These are phyloP conservation scores for Paramecium sonneborni DNA, from an alignment of 73 alveolate genomes.

Conservation along the genomic window DNA sequence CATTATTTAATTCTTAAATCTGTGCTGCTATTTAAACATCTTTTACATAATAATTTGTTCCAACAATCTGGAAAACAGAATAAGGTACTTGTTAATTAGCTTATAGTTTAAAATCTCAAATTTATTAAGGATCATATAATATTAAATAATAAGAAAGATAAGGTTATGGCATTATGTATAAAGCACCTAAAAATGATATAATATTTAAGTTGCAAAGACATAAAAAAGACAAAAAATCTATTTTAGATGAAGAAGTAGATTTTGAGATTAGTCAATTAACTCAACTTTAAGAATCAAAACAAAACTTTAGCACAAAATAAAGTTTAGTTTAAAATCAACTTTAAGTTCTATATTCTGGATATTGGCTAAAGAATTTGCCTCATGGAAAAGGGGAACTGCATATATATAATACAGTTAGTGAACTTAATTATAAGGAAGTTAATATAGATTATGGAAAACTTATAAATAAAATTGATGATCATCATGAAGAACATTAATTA, in stretches of 20 bases:
- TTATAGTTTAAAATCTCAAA: neutral
- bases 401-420: neutral
- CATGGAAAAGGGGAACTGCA: conserved; percentile 9
- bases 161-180: conserved; percentile 7
- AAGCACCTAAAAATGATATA: neutral
- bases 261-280: neutral
- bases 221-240: neutral
- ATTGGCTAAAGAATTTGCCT: conserved; percentile 1
- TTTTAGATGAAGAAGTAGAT: neutral
- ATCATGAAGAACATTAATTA: conserved; percentile 2
- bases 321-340: neutral
- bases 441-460: neutral
- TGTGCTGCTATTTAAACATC: neutral
- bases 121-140: neutral
- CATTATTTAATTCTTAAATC: neutral
- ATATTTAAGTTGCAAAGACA: neutral
- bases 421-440: neutral
- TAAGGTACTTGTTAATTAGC: neutral
- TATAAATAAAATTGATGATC: neutral
- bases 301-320: neutral
- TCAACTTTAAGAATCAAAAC: neutral
- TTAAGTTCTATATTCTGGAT: conserved; percentile 18
- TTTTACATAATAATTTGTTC: neutral
- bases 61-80: neutral
- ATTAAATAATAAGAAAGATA: neutral